Evolutionary conservation across 202 grass and related monocot species (phyloP), one percentile per base, ranked within the genome.

Genomic region (Hordeum pubiflorum): DNA sequence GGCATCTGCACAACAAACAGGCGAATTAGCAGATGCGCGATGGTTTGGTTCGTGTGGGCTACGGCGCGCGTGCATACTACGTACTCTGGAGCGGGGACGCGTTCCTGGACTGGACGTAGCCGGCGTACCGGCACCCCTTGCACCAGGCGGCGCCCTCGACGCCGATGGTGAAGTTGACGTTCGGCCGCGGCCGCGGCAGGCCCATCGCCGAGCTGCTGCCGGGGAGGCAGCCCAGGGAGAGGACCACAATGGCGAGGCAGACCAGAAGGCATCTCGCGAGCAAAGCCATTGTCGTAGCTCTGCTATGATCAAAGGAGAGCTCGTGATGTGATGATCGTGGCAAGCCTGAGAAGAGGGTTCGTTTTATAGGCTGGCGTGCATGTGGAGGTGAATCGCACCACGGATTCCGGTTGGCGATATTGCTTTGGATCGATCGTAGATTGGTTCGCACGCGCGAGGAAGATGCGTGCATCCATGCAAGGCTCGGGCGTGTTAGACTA

Each of bases 21-120:
- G 67, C 39, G 12, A 9, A 4, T 39, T 38, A 69, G 20, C 10
- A 69, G 10, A 6, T 3, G 17, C 32, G 4, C 8, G 9, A 38
- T 38, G 63, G n/a, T 0, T 12, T 2, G 10, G 21, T 13, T 10
- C 4, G 9, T 0, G 64, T 5, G 64, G 10, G 1, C 14, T 34
- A 3, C 57, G 22, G 62, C 18, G 63, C 11, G 17, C 7, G 57
- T 6, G 12, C 7, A 46, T 11, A 23, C 75, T 11, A 23, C 75
- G 52, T 85, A 88, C 88, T 84, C 12, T 13, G 67, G 38, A 93
- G 61, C 21, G 91, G 91, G 39, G 91, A 93, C 3, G 91, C 82
- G 40, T 74, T 58, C 79, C 75, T 78, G 69, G 76, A 64, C 12
- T 17, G 11, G 69, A 33, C 56, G 78, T 85, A 84, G 89, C 81